These are phyloP conservation scores for Suillus subalutaceus DNA, from an alignment of 768 basidiomycete genomes.

Conservation along the genomic window DNA sequence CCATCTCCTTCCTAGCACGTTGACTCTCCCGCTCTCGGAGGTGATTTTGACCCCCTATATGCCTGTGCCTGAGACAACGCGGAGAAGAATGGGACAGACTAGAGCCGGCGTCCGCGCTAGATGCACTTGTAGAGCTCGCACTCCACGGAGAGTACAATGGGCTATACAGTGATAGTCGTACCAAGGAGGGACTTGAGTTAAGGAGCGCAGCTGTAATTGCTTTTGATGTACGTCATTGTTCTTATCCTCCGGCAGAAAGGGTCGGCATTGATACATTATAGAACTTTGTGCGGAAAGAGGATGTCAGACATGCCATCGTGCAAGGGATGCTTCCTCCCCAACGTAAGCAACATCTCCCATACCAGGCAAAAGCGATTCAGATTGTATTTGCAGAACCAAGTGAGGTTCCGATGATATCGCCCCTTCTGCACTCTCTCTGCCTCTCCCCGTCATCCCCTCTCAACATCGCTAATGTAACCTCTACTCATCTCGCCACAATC, in stretches of 20 bases:
- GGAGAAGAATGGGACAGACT: conserved; percentile 94
- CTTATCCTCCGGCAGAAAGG: not conserved
- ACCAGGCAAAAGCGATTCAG: not conserved
- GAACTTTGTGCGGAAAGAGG: conserved; percentile 80
- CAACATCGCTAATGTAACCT: conserved; percentile 56
- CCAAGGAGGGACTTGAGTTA: conserved; percentile 71
- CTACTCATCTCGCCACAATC: conserved; percentile 74
- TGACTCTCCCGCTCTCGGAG: conserved; percentile 65
- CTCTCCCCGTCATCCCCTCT: conserved; percentile 63
- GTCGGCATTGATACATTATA: conserved; percentile 25
- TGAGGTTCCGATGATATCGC: conserved; percentile 54
- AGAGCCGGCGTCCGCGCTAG: conserved; percentile 77
- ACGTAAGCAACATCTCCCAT: conserved; percentile 31
- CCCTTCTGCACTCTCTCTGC: conserved; percentile 70
- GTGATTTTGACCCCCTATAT: conserved; percentile 73
- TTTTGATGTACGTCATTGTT: conserved; percentile 71
- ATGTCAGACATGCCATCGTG: conserved; percentile 68
- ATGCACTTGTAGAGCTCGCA: conserved; percentile 79
- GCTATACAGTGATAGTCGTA: conserved; percentile 55
- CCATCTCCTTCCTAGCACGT: conserved; percentile 55
- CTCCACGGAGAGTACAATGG: conserved; percentile 89
- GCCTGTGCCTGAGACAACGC: conserved; percentile 77
- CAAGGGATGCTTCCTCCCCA: conserved; percentile 72
- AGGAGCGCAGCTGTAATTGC: conserved; percentile 77
- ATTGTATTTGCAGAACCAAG: conserved; percentile 24